These are phyloP conservation scores for Hypoxylon sp. DNA, from an alignment of 2,329 filamentous ascomycete species.

Conservation along the genomic window DNA sequence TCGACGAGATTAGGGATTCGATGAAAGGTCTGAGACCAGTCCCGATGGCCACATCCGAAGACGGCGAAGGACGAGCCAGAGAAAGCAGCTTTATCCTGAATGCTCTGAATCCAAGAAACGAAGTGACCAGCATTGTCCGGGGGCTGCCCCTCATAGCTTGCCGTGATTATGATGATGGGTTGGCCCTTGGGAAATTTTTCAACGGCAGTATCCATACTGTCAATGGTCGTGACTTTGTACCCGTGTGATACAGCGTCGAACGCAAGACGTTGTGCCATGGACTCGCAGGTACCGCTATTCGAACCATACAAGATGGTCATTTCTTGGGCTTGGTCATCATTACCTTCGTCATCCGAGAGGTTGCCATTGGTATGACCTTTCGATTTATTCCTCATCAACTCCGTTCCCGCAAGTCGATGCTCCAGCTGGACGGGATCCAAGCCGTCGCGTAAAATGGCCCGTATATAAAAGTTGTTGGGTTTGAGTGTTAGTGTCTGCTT, in stretches of 20 bases:
- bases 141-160: constrained; percentile 66
- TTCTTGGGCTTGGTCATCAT: constrained; percentile 50
- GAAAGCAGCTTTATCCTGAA: constrained; percentile 50
- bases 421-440: constrained; percentile 45
- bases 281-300: constrained; percentile 66
- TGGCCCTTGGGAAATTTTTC: constrained; percentile 57
- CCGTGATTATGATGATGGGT: constrained; percentile 62
- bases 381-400: constrained; percentile 33
- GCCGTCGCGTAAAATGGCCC: constrained; percentile 61
- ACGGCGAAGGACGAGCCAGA: constrained; percentile 61
- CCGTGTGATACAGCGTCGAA: constrained; percentile 58
- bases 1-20: constrained; percentile 71
- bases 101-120: constrained; percentile 60
- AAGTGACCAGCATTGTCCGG: constrained; percentile 66
- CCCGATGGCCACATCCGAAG: constrained; percentile 62
- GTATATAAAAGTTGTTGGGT: constrained; percentile 70
- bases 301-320: constrained; percentile 65
- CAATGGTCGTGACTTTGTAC: constrained; percentile 53
- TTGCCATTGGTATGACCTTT: constrained; percentile 21
- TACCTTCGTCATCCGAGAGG: constrained; percentile 20
- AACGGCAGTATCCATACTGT: constrained; percentile 59
- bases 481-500: constrained; percentile 69
- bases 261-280: constrained; percentile 60
- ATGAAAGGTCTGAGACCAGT: constrained; percentile 71
- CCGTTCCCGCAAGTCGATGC: constrained; percentile 31